Base-by-base conservation (phyloP, 306 rosid species). In the peach (Prunus persica) region DNA sequence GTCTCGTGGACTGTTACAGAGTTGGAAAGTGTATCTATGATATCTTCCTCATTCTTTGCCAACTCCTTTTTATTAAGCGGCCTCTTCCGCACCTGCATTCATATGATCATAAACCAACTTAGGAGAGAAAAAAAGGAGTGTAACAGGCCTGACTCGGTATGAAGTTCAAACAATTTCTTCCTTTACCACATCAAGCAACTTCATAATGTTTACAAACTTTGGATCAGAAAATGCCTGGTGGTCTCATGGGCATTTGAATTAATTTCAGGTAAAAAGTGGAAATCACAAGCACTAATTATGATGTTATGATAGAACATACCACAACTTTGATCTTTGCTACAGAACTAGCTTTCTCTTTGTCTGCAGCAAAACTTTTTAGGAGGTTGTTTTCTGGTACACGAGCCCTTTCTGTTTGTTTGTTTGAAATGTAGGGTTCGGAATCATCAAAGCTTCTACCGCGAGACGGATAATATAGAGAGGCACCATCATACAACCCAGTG, bases 241-340 rank as follows among this genome's bases (percentile, higher is more conserved):
- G 54, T 41, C 13, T 7, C 30, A 74, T 46, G 24, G 67, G 60
- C 57, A 75, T 66, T 19, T 46, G 63, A 85, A 52, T 69, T 76
- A 18, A 34, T 76, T 76, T 34, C 54, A 62, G 56, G 20, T 47
- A 60, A 56, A 64, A 64, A 64, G 8, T 10, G 56, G 41, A 77
- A 55, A 64, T 20, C 82, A 56, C 22, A n/a, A 27, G 19, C 16
- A 20, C 20, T 12, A 25, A 5, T 6, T 34, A 11, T 19, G 70
- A 41, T 79, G 50, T n/a, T 45, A 27, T 45, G 43, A 60, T 11
- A 78, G 75, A 71, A 83, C 99, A 72, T 96, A 96, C 99, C 94
- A 96, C 99, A 76, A 96, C 99, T 96, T 92, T 96, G 71, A 96
- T 96, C 91, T 96, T 96, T 65, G 99, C 99, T 3, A 96, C 98